A percentile compares a stretch with the other conserved stretches of the same genome.
Evolutionary conservation across 306 rosid genomes (phyloP).

Genomic region (Vigna trinervia): DNA sequence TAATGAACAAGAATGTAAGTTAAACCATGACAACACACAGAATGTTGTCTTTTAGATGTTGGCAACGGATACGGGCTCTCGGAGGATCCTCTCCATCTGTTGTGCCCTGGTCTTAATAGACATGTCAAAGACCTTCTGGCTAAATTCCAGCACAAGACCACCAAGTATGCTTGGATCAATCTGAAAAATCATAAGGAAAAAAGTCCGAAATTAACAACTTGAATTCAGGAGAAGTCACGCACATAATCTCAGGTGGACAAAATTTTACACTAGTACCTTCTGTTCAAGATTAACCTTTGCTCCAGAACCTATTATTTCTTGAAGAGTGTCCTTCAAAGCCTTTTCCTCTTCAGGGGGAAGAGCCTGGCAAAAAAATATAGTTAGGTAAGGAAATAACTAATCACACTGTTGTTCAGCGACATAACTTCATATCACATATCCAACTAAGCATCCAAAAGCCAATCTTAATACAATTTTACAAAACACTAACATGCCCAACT

Average conservation of each 20-base stretch:
- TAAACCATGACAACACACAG: constrained; percentile 42
- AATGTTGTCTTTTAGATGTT: constrained; percentile 55
- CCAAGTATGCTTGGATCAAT: constrained; percentile 90
- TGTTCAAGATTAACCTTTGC: constrained; percentile 79
- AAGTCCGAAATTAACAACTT: constrained; percentile 6
- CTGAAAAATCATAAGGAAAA: constrained; percentile 48
- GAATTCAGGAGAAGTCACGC: neutral
- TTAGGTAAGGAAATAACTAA: constrained; percentile 22
- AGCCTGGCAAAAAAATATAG: constrained; percentile 57
- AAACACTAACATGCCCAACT: constrained; percentile 2
- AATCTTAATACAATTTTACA: constrained; percentile 9
- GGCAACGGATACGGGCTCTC: constrained; percentile 63
- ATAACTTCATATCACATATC: constrained; percentile 19
- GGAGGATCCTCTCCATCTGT: constrained; percentile 94
- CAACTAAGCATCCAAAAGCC: constrained; percentile 29
- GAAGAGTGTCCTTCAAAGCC: constrained; percentile 84
- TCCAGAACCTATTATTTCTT: constrained; percentile 76
- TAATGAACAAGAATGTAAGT: constrained; percentile 44
- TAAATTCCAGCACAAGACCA: constrained; percentile 84
- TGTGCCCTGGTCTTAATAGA: constrained; percentile 84
- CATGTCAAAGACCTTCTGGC: constrained; percentile 87
- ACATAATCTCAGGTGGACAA: no score
- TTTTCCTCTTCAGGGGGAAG: constrained; percentile 91
- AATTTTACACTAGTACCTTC: constrained; percentile 58
- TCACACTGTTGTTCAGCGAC: constrained; percentile 1